Percentiles rank a stretch among this genome's conserved stretches.
These are phyloP conservation scores for Hypoxylon sp. DNA, from an alignment of 2,329 filamentous ascomycete genomes.

Conservation along the genomic window DNA sequence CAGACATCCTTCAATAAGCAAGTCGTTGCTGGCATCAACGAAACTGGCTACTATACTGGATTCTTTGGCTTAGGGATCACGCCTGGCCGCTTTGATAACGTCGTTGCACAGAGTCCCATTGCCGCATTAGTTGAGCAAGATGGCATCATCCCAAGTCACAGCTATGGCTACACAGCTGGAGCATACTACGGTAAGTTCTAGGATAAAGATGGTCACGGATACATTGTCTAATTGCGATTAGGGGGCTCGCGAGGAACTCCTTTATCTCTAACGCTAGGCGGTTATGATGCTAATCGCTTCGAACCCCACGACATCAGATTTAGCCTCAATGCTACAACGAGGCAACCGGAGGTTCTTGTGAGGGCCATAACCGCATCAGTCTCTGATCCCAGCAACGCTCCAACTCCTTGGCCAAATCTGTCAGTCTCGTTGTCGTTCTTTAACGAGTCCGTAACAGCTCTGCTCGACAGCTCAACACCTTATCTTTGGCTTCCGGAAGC, in stretches of 20 bases:
- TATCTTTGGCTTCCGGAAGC: conserved; percentile 73
- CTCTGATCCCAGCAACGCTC: conserved; percentile 52
- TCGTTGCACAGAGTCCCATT: conserved; percentile 66
- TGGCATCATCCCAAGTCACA: conserved; percentile 77
- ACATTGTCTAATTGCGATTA: conserved; percentile 50
- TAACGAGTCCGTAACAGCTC: conserved; percentile 64
- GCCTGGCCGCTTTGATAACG: conserved; percentile 66
- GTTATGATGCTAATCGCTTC: conserved; percentile 76
- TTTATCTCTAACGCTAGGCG: conserved; percentile 76
- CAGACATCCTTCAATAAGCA: conserved; percentile 62
- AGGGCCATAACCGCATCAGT: conserved; percentile 68
- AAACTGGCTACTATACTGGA: conserved; percentile 69
- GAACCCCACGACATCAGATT: conserved; percentile 73
- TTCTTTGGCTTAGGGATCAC: conserved; percentile 71
- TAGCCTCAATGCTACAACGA: conserved; percentile 66
- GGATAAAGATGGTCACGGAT: background rate
- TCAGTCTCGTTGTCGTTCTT: conserved; percentile 60
- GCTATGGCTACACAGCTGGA: conserved; percentile 82
- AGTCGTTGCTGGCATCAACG: conserved; percentile 68
- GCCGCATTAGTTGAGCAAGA: conserved; percentile 71
- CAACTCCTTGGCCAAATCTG: conserved; percentile 59
- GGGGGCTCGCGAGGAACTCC: conserved; percentile 60
- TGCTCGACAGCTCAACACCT: conserved; percentile 76
- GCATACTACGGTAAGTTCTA: conserved; percentile 75
- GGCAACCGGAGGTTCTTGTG: conserved; percentile 72